These are phyloP conservation scores for Fusarium piperis DNA, from an alignment of 2,329 filamentous ascomycete genomes.

Conservation along the genomic window DNA sequence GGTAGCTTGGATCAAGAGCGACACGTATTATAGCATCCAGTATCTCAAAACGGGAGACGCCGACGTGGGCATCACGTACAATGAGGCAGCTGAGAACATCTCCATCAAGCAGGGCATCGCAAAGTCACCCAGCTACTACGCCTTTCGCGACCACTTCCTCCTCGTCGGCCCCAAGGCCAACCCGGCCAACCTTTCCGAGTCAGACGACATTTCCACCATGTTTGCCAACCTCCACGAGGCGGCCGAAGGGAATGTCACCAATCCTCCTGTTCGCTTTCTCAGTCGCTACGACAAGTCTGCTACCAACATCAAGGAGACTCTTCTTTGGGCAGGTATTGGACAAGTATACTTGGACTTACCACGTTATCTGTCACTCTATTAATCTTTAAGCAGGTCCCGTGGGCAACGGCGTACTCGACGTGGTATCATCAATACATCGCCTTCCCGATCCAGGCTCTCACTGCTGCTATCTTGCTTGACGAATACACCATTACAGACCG, in stretches of 20 bases:
- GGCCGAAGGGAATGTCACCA: slow-evolving; percentile 45
- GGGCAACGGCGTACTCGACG: slow-evolving; percentile 54
- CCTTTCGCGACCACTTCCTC: slow-evolving; percentile 58
- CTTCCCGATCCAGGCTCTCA: slow-evolving; percentile 57
- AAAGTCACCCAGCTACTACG: slow-evolving; percentile 45
- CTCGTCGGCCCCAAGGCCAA: slow-evolving; percentile 52
- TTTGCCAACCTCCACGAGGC: slow-evolving; percentile 49
- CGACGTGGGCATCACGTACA: slow-evolving; percentile 59
- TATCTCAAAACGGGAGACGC: slow-evolving; percentile 51
- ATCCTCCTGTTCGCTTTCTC: slow-evolving; percentile 52
- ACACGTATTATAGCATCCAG: slow-evolving; percentile 57
- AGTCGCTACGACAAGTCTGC: slow-evolving; percentile 59
- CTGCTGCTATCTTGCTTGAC: slow-evolving; percentile 50
- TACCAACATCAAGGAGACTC: slow-evolving; percentile 59
- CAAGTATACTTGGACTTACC: slow-evolving; percentile 40
- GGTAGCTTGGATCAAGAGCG: slow-evolving; percentile 57
- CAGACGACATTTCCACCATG: slow-evolving; percentile 44
- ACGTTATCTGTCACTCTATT: neutral
- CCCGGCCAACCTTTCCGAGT: slow-evolving; percentile 43
- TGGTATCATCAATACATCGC: slow-evolving; percentile 60
- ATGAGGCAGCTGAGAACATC: slow-evolving; percentile 52
- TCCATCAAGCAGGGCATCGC: slow-evolving; percentile 54
- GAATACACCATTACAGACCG: slow-evolving; percentile 60
- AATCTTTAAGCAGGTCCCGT: slow-evolving; percentile 45
- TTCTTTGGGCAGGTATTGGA: slow-evolving; percentile 56